Percentiles rank a stretch among this genome's conserved stretches.
phyloP scores from a whole-genome alignment of 305 asterid genomes.

The Fraxinus baroniana region DNA sequence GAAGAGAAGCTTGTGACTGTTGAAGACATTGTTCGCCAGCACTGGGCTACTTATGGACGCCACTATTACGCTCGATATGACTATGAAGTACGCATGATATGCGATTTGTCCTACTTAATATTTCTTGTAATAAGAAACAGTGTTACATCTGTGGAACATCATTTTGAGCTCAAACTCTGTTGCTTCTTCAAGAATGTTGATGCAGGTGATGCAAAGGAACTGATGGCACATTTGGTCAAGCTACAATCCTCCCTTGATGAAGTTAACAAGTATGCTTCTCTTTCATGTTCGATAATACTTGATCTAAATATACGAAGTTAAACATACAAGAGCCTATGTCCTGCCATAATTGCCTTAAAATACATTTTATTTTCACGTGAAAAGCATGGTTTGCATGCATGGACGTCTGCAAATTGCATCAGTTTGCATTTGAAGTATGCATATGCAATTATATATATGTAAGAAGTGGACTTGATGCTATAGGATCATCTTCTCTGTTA shows the following conservation, averaged over 20 bases:
- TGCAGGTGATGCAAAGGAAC: constrained; percentile 84
- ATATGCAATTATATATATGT: background rate
- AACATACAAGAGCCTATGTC: background rate
- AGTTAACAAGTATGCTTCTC: constrained; percentile 66
- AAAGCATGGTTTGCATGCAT: constrained; percentile 5
- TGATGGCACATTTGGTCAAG: constrained; percentile 86
- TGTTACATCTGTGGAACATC: background rate
- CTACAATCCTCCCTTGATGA: constrained; percentile 82
- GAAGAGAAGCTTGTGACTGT: constrained; percentile 78
- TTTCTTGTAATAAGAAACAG: constrained; percentile 9
- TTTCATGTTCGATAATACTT: background rate
- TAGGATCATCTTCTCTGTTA: background rate
- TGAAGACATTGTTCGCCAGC: constrained; percentile 95
- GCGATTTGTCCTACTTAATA: background rate
- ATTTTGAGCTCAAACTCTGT: constrained; percentile 1
- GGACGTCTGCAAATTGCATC: background rate
- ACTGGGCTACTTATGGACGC: constrained; percentile 93
- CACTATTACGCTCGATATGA: constrained; percentile 97
- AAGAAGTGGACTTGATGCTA: background rate
- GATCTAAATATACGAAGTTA: constrained; percentile 10
- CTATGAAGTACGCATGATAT: constrained; percentile 64
- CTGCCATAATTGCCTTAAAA: background rate
- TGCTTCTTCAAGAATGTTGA: constrained; percentile 71
- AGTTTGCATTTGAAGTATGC: background rate
- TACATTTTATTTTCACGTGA: background rate